Base-by-base conservation (phyloP, 1,284 basidiomycete genomes). In the Papiliotrema fonsecae region DNA sequence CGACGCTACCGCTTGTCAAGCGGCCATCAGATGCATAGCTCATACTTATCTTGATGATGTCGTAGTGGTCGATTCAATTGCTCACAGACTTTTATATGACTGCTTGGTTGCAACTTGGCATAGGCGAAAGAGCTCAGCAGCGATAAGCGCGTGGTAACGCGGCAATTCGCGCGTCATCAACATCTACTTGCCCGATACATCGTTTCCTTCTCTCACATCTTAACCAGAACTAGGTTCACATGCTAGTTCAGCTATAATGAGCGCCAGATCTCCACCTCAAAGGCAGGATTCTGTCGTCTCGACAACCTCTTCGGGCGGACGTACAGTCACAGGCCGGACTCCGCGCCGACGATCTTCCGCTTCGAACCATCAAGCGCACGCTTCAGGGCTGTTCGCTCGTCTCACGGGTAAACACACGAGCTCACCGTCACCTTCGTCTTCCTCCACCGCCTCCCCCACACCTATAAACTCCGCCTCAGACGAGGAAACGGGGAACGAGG, bases 301-400 rank as follows among this genome's bases (percentile, higher is more conserved):
- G 6, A 47, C 57, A 19, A 44, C 56, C 16, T 62, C 60, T 7
- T 60, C 58, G 0, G 50, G 54, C 9, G 51, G 42, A 13, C 47
- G 52, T 14, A 60, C 60, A 4, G 49, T 56, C 42, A 24, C 9
- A 21, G 38, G 11, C 26, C 35, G n/a, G n/a, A n/a, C n/a, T n/a
- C n/a, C n/a, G n/a, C n/a, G 42, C 30, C 21, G 28, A 37, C 13
- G 75, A 78, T 37, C 83, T 21, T 45, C 44, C 3, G 44, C 32
- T 11, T 45, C 44, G 21, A 42, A 26, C 25, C 24, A 26, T 16
- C 44, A 37, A 4, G 22, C 44, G 85, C 24, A 53, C 53, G 34
- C 56, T 54, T 48, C 78, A 79, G 48, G 79, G 80, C 25, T 80
- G 81, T 48, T 70, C 47, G n/a, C 43, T 25, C 14, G 30, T 18